These are phyloP conservation scores for Bruguiera parviflora DNA, from an alignment of 345 rosid species.

Conservation along the genomic window DNA sequence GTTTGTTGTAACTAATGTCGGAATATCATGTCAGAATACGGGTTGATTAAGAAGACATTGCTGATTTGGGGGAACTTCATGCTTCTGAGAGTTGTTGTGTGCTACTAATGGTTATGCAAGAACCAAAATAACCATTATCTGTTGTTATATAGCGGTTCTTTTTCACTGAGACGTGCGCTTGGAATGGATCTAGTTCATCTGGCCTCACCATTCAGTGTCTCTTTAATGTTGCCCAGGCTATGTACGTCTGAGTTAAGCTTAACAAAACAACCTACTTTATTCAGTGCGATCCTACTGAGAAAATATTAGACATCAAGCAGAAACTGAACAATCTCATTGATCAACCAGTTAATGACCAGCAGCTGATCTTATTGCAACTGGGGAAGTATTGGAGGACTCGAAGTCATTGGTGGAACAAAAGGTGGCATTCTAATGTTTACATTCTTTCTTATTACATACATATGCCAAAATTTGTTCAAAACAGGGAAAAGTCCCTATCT, in stretches of 20 bases:
- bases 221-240: slow-evolving; percentile 46
- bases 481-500: no score
- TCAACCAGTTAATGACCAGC: slow-evolving; percentile 63
- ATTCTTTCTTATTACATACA: not conserved
- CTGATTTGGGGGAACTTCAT: no score
- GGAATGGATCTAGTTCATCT: slow-evolving; percentile 5
- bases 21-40: not conserved
- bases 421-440: slow-evolving; percentile 33
- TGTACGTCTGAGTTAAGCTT: slow-evolving; percentile 90
- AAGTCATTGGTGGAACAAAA: slow-evolving; percentile 79
- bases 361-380: slow-evolving; percentile 53
- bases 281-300: slow-evolving; percentile 83
- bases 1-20: no score
- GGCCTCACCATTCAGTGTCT: not conserved
- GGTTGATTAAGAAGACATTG: no score
- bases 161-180: not conserved
- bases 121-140: no score
- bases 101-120: no score
- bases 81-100: no score
- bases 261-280: slow-evolving; percentile 78
- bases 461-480: not conserved
- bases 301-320: slow-evolving; percentile 63
- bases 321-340: slow-evolving; percentile 63
- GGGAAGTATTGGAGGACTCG: slow-evolving; percentile 66
- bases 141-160: no score